phyloP scores from a whole-genome alignment of 257 asterid genomes.

The Euphrasia confusa region DNA sequence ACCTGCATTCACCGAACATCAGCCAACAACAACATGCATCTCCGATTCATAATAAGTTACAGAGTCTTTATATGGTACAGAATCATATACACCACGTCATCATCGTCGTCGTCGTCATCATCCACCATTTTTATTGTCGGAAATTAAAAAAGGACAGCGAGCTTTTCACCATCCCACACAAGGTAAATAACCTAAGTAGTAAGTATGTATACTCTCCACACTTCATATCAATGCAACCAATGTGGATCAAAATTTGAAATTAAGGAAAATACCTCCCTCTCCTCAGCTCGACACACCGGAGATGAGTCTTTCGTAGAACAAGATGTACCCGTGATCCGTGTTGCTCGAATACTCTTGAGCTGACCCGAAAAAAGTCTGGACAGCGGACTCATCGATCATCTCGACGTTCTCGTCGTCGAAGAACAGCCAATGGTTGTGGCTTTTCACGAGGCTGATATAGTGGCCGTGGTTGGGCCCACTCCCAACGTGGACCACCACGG shows the following conservation, averaged over 20 bases:
- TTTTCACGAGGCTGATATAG: constrained; percentile 74
- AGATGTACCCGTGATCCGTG: not conserved
- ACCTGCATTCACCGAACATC: too few relatives aligned
- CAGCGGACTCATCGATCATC: constrained; percentile 68
- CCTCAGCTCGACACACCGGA: constrained; percentile 37
- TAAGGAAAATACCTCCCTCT: constrained; percentile 23
- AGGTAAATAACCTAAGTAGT: constrained; percentile 23
- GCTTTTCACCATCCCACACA: constrained; percentile 28
- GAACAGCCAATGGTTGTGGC: constrained; percentile 76
- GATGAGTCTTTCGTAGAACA: not conserved
- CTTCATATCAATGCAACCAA: constrained; percentile 22
- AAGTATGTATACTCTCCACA: constrained; percentile 22
- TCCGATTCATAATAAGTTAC: constrained; percentile 17
- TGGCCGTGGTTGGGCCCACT: constrained; percentile 82
- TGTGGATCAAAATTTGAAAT: constrained; percentile 2
- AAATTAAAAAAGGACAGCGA: constrained; percentile 18
- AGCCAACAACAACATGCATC: constrained; percentile 1
- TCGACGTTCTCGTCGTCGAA: constrained; percentile 84
- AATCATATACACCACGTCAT: constrained; percentile 19
- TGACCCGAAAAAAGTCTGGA: constrained; percentile 76
- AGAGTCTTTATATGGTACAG: constrained; percentile 14
- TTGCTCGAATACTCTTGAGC: constrained; percentile 60
- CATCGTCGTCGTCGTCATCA: not conserved
- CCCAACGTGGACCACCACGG: constrained; percentile 79
- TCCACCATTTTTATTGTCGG: constrained; percentile 24